phyloP scores from a whole-genome alignment of 169 alveolate genomes.

The Perkinsus marinus region DNA sequence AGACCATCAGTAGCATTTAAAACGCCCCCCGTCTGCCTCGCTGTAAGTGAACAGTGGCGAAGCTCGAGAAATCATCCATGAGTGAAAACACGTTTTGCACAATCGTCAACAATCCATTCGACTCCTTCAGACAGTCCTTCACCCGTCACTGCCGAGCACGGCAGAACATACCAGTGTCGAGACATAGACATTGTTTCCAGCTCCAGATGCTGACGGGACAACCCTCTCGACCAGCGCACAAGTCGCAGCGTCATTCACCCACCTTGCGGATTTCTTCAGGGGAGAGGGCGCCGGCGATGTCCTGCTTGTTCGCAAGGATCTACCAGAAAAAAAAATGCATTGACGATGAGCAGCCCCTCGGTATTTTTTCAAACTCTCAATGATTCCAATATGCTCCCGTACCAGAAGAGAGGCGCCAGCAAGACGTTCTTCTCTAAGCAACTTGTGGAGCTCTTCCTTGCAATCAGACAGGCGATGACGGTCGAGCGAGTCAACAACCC shows the following conservation, averaged over 20 bases:
- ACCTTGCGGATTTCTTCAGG: conserved; percentile 30
- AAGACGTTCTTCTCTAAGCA: conserved; percentile 74
- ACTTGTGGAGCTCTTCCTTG: conserved; percentile 75
- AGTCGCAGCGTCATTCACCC: not conserved
- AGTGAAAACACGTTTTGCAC: conserved; percentile 66
- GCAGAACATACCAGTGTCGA: conserved; percentile 83
- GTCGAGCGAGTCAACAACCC: conserved; percentile 82
- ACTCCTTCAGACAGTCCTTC: conserved; percentile 83
- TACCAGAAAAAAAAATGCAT: not conserved
- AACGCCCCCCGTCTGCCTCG: no score
- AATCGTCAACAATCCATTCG: conserved; percentile 83
- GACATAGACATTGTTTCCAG: conserved; percentile 47
- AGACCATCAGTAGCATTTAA: no score
- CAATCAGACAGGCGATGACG: conserved; percentile 82
- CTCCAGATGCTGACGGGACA: conserved; percentile 31
- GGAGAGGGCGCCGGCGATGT: conserved; percentile 73
- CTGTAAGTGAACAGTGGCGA: not conserved
- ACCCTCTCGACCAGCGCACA: not conserved
- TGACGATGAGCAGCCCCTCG: no score
- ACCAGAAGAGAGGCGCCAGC: conserved; percentile 42
- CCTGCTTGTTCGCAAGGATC: conserved; percentile 89
- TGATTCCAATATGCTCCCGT: not conserved
- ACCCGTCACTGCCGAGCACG: conserved; percentile 82
- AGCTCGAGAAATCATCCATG: conserved; percentile 1
- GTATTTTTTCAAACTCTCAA: no score